Evolutionary conservation across 2,329 filamentous ascomycete species (phyloP), one percentile per base, ranked within the genome.

Genomic region (Botrytis aclada): DNA sequence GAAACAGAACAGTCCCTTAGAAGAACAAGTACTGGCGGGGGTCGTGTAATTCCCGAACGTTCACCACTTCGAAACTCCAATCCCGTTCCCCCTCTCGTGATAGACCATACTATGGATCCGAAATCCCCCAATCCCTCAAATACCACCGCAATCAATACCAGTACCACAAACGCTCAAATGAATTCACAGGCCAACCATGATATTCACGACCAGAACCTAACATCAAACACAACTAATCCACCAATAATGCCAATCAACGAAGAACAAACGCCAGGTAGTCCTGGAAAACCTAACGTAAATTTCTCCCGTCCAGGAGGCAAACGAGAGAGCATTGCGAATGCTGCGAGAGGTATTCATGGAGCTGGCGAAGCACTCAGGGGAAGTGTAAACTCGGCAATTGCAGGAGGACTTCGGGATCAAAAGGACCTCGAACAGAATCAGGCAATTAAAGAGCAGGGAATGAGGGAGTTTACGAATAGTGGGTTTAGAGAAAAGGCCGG

Each of bases 401-500:
- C 71, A n/a, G 58, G 39, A 32, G 56, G 54, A 16, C 61, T 72
- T 70, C 43, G 71, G 14, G 71, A 72, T 70, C 32, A 41, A 22
- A 39, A 47, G 3, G 71, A 72, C 12, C 16, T 70, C 34, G 56
- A 72, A 37, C 45, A 70, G 18, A 69, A 72, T 34, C n/a, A 32
- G 20, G 60, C 14, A 8, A 54, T 70, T 6, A 72, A 72, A 43
- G 71, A 63, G 60, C 64, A 70, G 67, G 71, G 71, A 5, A 51
- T 72, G 56, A 70, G 56, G 6, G 71, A 72, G 25, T 70, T 60
- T 12, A 62, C 32, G 14, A 43, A 41, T 47, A 96, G 93, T 78
- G 95, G 95, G 29, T 95, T 98, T 89, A 94, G 98, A 1, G 95
- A 98, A 82, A 97, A 97, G 81, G 95, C 95, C 3, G 94, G 98